A percentile compares a stretch with the other conserved stretches of the same genome.
Conservation (phyloP, 1,284 basidiomycete species). For the Vanrija humicola region DNA sequence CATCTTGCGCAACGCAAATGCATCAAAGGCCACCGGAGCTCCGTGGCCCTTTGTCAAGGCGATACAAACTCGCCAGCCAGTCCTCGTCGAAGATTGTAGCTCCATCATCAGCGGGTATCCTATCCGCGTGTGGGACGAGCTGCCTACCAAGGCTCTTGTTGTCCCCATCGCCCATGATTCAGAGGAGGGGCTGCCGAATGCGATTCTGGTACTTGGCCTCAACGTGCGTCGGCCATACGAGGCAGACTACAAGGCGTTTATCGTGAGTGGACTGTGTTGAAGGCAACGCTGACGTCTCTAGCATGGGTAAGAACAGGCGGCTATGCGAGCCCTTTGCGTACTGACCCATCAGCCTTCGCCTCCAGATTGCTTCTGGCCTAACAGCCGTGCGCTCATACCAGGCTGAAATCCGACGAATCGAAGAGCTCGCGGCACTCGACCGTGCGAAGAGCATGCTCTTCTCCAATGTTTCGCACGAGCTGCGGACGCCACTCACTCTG, state of each 20-base stretch:
- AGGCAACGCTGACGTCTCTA: conserved; percentile 1
- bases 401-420: conserved; percentile 36
- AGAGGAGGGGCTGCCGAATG: conserved; percentile 35
- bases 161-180: conserved; percentile 46
- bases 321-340: neutral
- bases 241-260: conserved; percentile 44
- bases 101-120: conserved; percentile 35
- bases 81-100: conserved; percentile 44
- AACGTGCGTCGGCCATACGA: conserved; percentile 44
- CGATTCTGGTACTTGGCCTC: conserved; percentile 48
- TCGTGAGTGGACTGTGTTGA: conserved; percentile 21
- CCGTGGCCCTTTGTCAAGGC: conserved; percentile 44
- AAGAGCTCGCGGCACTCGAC: conserved; percentile 50
- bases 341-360: conserved; percentile 11
- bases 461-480: conserved; percentile 48
- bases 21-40: neutral
- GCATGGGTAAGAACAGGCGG: conserved; percentile 22
- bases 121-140: conserved; percentile 44
- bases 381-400: conserved; percentile 24
- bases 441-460: conserved; percentile 45
- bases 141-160: conserved; percentile 45
- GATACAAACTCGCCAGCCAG: conserved; percentile 24
- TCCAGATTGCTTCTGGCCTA: conserved; percentile 24
- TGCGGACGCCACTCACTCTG: conserved; percentile 48
- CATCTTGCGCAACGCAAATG: too few species aligned